These are phyloP conservation scores for Suillus fuscotomentosus DNA, from an alignment of 768 basidiomycete genomes.

Conservation along the genomic window DNA sequence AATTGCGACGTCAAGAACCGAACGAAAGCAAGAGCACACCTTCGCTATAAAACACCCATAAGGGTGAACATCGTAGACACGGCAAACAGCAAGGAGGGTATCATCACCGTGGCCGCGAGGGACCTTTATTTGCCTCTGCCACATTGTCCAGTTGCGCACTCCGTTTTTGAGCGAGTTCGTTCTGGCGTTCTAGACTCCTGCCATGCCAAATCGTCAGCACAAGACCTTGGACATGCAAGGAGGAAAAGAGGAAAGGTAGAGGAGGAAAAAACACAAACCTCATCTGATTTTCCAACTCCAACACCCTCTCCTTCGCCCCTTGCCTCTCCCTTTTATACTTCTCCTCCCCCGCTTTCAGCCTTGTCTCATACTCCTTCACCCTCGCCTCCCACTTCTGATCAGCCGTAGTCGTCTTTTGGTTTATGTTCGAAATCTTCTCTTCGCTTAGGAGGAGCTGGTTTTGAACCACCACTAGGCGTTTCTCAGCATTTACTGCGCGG, in stretches of 20 bases:
- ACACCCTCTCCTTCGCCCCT: slow-evolving; percentile 84
- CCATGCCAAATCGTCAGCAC: slow-evolving; percentile 3
- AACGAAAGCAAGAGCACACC: background rate
- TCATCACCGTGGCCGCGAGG: background rate
- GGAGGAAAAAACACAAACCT: slow-evolving; percentile 44
- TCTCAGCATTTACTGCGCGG: slow-evolving; percentile 82
- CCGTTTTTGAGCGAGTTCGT: slow-evolving; percentile 77
- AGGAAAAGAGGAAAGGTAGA: background rate
- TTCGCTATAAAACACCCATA: background rate
- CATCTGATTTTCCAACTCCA: slow-evolving; percentile 68
- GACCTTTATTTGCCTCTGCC: slow-evolving; percentile 25
- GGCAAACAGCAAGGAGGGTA: background rate
- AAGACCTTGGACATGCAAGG: slow-evolving; percentile 3
- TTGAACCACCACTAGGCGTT: slow-evolving; percentile 78
- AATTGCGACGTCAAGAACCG: background rate
- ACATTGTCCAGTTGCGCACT: slow-evolving; percentile 37
- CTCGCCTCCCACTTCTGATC: slow-evolving; percentile 93
- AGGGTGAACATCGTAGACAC: background rate
- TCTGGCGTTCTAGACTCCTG: slow-evolving; percentile 74
- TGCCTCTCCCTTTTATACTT: slow-evolving; percentile 91
- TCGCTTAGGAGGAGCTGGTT: slow-evolving; percentile 85
- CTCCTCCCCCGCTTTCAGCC: slow-evolving; percentile 83
- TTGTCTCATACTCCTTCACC: slow-evolving; percentile 88
- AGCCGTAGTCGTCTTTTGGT: slow-evolving; percentile 66
- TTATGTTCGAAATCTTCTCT: slow-evolving; percentile 75